Base-by-base conservation (phyloP, 2,329 filamentous ascomycete genomes). In the Daldinia sp. region DNA sequence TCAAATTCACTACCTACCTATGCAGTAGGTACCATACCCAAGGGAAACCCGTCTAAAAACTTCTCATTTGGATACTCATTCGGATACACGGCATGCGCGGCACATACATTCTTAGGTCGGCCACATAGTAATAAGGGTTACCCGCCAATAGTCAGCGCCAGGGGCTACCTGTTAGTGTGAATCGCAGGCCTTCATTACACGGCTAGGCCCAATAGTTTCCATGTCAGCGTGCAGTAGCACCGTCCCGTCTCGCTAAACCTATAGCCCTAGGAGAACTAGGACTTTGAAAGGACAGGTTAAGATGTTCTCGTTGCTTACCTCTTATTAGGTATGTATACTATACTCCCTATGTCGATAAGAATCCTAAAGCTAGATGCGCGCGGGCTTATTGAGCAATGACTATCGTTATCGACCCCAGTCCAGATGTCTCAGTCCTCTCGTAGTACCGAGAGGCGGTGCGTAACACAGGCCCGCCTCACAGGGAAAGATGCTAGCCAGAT, bases 401-500 rank as follows among this genome's bases (percentile, higher is more conserved):
- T 47, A 56, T 23, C 19, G 41, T 64, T 47, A 7, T 54, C 30
- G 41, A 41, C 51, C 39, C 37, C 11, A 45, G 23, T 21, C 34
- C 17, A 43, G 29, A 37, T 37, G 61, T 50, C 55, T 56, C 19
- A 41, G 13, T 37, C 34, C 27, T 35, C 48, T 32, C 17, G 54
- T 61, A 48, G 27, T 21, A 56, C 50, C 17, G 3, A 27, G 34
- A 37, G 35, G 4, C 5, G 27, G 5, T 25, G 32, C 11, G 55
- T 59, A 15, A 7, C 30, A 67, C 61, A 63, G 49, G 49, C 53
- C 62, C 58, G 58, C 58, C 60, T 57, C 52, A 61, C 55, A 48
- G 39, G 56, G 61, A n/a, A 58, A 69, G 59, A 67, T 21, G 60
- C 57, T 63, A 51, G 57, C 64, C 59, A 66, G 49, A 58, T 41